Conservation (phyloP, 345 rosid species). For the Camelina sativa region DNA sequence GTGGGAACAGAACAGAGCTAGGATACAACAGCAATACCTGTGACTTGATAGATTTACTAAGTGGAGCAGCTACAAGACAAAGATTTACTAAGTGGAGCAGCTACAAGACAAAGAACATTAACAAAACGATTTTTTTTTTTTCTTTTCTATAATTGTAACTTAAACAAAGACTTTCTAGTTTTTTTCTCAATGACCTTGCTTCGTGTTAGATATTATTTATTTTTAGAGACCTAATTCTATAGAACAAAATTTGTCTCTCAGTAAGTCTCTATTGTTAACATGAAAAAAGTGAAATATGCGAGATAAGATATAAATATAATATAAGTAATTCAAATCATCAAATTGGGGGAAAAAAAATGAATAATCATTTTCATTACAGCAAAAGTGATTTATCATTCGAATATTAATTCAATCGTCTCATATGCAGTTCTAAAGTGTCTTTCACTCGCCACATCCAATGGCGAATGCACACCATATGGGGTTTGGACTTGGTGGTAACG, state of each 20-base stretch:
- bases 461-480: conserved; percentile 76
- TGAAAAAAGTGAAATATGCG: neutral
- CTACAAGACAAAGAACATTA: conserved; percentile 19
- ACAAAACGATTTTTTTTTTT: conserved; percentile 8
- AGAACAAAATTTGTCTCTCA: too few relatives aligned
- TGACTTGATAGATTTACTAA: conserved; percentile 44
- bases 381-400: conserved; percentile 45
- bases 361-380: too few relatives aligned
- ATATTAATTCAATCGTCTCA: conserved; percentile 20
- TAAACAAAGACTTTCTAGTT: conserved; percentile 5
- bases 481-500: conserved; percentile 65
- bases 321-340: too few relatives aligned
- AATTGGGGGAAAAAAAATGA: too few relatives aligned
- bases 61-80: conserved; percentile 26
- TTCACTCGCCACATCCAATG: conserved; percentile 55
- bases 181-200: neutral
- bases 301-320: too few relatives aligned
- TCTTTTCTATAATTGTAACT: neutral
- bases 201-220: conserved; percentile 13
- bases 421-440: neutral
- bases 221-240: neutral
- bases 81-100: conserved; percentile 27
- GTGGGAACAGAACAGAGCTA: conserved; percentile 94
- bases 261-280: neutral
- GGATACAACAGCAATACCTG: conserved; percentile 89